Evolutionary conservation across 129 eudicot genomes (phyloP).

Genomic region (Escallonia herrerae): DNA sequence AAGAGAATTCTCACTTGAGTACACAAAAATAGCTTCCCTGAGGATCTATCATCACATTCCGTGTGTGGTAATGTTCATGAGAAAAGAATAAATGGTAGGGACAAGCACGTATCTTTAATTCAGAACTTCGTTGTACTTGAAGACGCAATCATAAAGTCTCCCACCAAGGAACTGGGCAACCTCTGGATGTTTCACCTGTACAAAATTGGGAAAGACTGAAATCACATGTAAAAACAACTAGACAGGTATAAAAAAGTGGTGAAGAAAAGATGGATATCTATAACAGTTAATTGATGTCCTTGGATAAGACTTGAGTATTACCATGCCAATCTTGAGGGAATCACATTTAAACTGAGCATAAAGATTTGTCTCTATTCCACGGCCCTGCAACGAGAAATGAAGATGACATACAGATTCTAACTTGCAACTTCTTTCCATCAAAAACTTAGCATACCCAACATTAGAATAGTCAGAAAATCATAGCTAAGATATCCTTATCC

Average conservation of each 20-base stretch:
- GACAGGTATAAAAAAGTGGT: neutral
- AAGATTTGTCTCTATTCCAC: constrained; percentile 95
- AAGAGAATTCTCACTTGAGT: neutral
- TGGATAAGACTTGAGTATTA: constrained; percentile 13
- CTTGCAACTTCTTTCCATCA: too few species aligned
- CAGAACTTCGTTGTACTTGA: constrained; percentile 72
- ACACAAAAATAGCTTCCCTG: neutral
- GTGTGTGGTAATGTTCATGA: neutral
- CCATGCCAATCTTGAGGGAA: constrained; percentile 95
- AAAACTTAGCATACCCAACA: too few species aligned
- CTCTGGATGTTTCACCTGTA: constrained; percentile 90
- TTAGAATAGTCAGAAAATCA: too few species aligned
- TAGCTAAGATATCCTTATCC: too few species aligned
- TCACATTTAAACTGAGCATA: constrained; percentile 91
- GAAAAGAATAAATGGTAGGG: neutral
- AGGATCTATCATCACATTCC: neutral
- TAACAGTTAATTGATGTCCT: neutral
- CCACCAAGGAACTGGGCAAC: constrained; percentile 96
- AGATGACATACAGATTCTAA: neutral
- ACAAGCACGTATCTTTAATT: constrained; percentile 3
- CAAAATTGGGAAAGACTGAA: neutral
- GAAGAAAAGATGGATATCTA: constrained; percentile 1
- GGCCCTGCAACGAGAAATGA: constrained; percentile 56
- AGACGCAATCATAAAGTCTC: constrained; percentile 92
- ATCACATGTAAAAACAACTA: neutral